phyloP scores from a whole-genome alignment of 2,329 filamentous ascomycete genomes.

The Sporothrix variecibatus region DNA sequence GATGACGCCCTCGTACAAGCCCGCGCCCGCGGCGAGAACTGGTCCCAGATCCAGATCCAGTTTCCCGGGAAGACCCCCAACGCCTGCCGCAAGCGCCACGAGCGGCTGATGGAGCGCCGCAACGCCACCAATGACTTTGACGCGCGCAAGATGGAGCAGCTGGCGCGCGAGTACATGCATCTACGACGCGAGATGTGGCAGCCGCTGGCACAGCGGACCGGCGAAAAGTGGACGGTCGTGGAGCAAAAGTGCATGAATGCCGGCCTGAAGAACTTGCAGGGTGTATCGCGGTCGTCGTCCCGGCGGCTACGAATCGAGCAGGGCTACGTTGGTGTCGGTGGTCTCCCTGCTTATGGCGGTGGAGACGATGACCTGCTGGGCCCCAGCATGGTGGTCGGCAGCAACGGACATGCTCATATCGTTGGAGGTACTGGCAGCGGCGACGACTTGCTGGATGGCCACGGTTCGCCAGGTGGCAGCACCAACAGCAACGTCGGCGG shows the following conservation, averaged over 20 bases:
- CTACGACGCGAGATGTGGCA: slow-evolving; percentile 82
- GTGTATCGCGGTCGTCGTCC: slow-evolving; percentile 64
- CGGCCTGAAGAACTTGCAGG: slow-evolving; percentile 77
- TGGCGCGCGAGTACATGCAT: slow-evolving; percentile 77
- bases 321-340: slow-evolving; percentile 50
- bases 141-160: slow-evolving; percentile 68
- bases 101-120: slow-evolving; percentile 75
- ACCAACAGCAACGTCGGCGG: slow-evolving; percentile 34
- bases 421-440: slow-evolving; percentile 61
- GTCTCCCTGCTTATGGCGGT: slow-evolving; percentile 62
- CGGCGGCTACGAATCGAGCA: slow-evolving; percentile 64
- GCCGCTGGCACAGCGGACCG: slow-evolving; percentile 67
- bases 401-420: slow-evolving; percentile 46
- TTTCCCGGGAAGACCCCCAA: slow-evolving; percentile 79
- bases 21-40: slow-evolving; percentile 75
- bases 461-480: slow-evolving; percentile 43
- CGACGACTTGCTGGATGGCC: slow-evolving; percentile 52
- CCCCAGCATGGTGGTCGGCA: slow-evolving; percentile 46
- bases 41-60: slow-evolving; percentile 74
- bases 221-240: slow-evolving; percentile 80
- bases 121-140: slow-evolving; percentile 75
- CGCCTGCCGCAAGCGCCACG: slow-evolving; percentile 86
- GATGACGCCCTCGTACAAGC: slow-evolving; percentile 73
- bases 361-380: slow-evolving; percentile 44
- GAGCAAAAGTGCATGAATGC: slow-evolving; percentile 78